Evolutionary conservation across 2,329 filamentous ascomycete genomes (phyloP), one percentile per base, ranked within the genome.

Genomic region (Xylaria sp.): DNA sequence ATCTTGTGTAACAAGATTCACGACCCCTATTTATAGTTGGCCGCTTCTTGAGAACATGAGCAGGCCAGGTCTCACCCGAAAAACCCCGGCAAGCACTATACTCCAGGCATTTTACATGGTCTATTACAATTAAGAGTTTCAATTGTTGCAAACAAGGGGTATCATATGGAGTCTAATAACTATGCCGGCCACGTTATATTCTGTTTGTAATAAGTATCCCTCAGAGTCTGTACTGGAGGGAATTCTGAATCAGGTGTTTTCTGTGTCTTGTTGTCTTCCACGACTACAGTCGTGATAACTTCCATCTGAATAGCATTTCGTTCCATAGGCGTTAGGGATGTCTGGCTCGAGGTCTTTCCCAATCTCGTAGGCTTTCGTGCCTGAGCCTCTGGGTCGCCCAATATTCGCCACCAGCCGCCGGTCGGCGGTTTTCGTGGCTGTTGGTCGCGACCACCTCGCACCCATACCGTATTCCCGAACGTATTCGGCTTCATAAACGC

Each of bases 401-500:
- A 21, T 44, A 72, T 71, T 18, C 67, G 60, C 69, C 71, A 71
- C 71, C 71, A 73, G 32, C 61, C 57, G 32, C 68, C 68, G 1
- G 55, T 68, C 18, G 57, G 72, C 54, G 69, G 65, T 29, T 69
- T 66, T n/a, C 62, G 70, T 0, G 40, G 54, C n/a, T 70, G 48
- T 60, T 69, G 42, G 23, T 47, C 21, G 16, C 40, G 44, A 10
- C 71, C 76, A 12, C 77, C 76, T 27, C 75, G 75, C 4, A 78
- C 75, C 76, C 76, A 78, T 1, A 77, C 63, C 63, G 77, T 78
- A 42, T 78, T 78, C 9, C 77, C 77, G 42, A 77, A 78, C 3
- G 64, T 69, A 23, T 55, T 70, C 23, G 73, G 73, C 5, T 76
- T 72, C 77, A 86, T 81, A 63, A 87, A 87, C 0, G 82, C 78